Evolutionary conservation across 164 flowering plant species (phyloP).

Genomic region (Malania oleifera): DNA sequence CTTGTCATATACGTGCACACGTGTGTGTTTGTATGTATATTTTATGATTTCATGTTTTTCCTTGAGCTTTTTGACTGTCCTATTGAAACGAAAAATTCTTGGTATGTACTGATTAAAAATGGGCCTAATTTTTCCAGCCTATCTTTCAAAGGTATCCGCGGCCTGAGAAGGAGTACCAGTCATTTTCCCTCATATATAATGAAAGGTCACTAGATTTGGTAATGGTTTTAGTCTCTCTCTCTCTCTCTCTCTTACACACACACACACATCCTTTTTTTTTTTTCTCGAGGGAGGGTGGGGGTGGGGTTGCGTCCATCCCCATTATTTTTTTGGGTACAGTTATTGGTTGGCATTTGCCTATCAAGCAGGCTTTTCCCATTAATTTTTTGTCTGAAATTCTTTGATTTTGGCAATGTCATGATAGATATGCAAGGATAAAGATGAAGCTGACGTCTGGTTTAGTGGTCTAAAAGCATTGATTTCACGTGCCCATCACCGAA

Average conservation of each 20-base stretch:
- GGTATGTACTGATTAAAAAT: slow-evolving; percentile 11
- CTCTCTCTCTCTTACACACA: not conserved
- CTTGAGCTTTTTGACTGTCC: not conserved
- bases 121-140: slow-evolving; percentile 43
- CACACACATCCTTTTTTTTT: no score
- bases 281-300: no score
- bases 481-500: slow-evolving; percentile 77
- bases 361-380: not conserved
- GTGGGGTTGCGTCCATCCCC: no score
- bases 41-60: not conserved
- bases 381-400: not conserved
- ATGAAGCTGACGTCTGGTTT: slow-evolving; percentile 99
- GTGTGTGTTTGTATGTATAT: not conserved
- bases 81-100: not conserved
- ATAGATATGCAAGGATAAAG: slow-evolving; percentile 99
- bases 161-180: slow-evolving; percentile 96
- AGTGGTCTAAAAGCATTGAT: slow-evolving; percentile 93
- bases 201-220: slow-evolving; percentile 90
- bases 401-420: slow-evolving; percentile 8
- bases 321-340: not conserved
- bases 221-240: slow-evolving; percentile 6
- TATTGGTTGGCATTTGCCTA: not conserved
- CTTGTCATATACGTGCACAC: no score
- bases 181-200: slow-evolving; percentile 87
- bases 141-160: slow-evolving; percentile 95